A percentile compares a stretch with the other conserved stretches of the same genome.
Evolutionary conservation across 257 asterid species (phyloP).

Genomic region (Solanum okadae): DNA sequence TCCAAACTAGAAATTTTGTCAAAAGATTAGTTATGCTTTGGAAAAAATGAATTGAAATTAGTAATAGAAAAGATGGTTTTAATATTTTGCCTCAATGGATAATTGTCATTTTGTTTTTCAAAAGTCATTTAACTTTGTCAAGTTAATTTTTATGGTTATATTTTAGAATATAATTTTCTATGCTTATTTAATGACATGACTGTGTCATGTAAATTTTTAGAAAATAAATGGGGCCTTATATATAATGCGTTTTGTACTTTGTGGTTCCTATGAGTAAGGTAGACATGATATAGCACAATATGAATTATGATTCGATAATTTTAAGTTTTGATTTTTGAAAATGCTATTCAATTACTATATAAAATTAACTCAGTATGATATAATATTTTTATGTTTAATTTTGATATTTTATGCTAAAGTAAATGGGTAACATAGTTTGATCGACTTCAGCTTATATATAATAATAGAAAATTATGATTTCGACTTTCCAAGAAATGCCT

Average conservation of each 20-base stretch:
- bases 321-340: not conserved
- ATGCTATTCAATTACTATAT: not conserved
- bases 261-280: not conserved
- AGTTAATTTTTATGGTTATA: not conserved
- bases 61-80: not conserved
- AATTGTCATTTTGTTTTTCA: not conserved
- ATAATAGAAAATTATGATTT: too few species aligned
- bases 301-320: not conserved
- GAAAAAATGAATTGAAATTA: not conserved
- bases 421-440: not conserved
- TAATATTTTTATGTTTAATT: too few species aligned
- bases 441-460: too few species aligned
- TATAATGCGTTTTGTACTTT: not conserved
- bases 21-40: too few species aligned
- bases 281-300: not conserved
- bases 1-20: not conserved
- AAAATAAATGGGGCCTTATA: not conserved
- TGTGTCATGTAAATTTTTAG: not conserved
- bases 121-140: not conserved
- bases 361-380: too few species aligned
- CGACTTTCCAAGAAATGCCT: too few species aligned
- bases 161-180: not conserved
- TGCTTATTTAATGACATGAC: not conserved
- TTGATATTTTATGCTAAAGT: too few species aligned
- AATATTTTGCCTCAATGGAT: not conserved